Evolutionary conservation across 2,329 filamentous ascomycete genomes (phyloP), one percentile per base, ranked within the genome.

Genomic region (Pseudogymnoascus sp.): DNA sequence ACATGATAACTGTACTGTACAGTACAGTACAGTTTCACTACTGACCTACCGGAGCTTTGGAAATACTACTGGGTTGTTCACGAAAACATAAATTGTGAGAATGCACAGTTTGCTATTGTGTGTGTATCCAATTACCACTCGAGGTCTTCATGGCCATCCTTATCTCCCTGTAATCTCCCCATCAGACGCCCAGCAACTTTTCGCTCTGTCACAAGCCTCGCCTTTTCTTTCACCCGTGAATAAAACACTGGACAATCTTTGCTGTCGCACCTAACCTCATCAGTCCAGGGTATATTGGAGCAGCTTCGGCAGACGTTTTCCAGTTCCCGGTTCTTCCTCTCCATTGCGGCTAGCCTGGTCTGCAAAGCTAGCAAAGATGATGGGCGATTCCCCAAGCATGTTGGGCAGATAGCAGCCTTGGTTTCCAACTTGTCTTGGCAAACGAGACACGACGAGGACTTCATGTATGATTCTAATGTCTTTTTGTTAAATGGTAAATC

Each of bases 391-490:
- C 72, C 67, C 8, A 78, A 73, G 71, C 90, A 93, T 9, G 72
- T 66, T 1, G 69, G 69, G 72, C 89, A 92, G 4, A 92, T 74
- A 0, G 79, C 77, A 54, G 69, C 76, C 17, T 68, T 68, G 63
- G 75, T 76, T 21, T 81, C 71, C 11, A 77, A 73, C 35, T 75
- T 72, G 21, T 77, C 73, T 8, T 75, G 70, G 73, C 94, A 99
- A 13, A 93, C 82, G 4, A 93, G 75, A 71, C 94, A 99, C 2
- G 86, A 83, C 0, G 87, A 88, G 0, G 86, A 86, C 65, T 84
- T 87, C 86, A 97, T 88, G 74, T 97, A 99, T n/a, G 84, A 88
- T 70, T 97, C 94, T n/a, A 99, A 81, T 0, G 92, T 97, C 72
- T 84, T 88, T 70, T 82, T 71, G 24, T 60, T 68, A 11, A 65